Conservation (phyloP, 148 eudicot species). For the Silene conica region DNA sequence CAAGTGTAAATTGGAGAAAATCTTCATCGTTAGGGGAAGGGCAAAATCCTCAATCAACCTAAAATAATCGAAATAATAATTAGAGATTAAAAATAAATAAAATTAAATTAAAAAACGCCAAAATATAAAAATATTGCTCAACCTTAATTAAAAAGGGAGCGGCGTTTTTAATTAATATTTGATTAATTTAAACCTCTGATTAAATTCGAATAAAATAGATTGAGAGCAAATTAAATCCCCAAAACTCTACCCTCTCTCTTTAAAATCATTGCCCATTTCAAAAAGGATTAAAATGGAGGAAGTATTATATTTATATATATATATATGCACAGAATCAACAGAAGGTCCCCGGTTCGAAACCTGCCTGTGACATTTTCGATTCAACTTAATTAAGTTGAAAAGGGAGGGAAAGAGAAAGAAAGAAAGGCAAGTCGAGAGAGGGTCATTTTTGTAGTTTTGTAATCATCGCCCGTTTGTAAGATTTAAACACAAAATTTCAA, state of each 20-base stretch:
- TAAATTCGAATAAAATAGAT: conserved; percentile 8
- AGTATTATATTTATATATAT: not conserved
- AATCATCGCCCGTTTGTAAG: conserved; percentile 17
- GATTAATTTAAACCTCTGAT: not conserved
- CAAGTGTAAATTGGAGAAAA: conserved; percentile 27
- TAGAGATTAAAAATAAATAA: not conserved
- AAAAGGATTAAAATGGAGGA: not conserved
- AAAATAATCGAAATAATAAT: not conserved
- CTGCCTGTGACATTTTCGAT: not conserved
- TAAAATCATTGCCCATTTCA: conserved; percentile 30
- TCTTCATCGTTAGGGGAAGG: conserved; percentile 18
- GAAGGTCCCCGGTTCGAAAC: not conserved
- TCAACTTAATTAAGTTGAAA: not conserved
- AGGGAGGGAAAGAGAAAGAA: not conserved
- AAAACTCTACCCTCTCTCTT: conserved; percentile 36
- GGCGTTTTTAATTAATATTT: conserved; percentile 21
- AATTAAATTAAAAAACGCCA: conserved; percentile 14
- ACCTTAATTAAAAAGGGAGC: conserved; percentile 26
- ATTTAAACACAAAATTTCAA: no score
- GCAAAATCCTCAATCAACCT: conserved; percentile 15
- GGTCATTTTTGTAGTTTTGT: not conserved
- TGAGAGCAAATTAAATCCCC: conserved; percentile 14
- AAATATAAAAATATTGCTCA: conserved; percentile 13
- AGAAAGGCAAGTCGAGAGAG: conserved; percentile 15
- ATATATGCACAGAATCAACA: not conserved